Conservation (phyloP, 2,329 filamentous ascomycete genomes). For the Hypoxylon sp. region DNA sequence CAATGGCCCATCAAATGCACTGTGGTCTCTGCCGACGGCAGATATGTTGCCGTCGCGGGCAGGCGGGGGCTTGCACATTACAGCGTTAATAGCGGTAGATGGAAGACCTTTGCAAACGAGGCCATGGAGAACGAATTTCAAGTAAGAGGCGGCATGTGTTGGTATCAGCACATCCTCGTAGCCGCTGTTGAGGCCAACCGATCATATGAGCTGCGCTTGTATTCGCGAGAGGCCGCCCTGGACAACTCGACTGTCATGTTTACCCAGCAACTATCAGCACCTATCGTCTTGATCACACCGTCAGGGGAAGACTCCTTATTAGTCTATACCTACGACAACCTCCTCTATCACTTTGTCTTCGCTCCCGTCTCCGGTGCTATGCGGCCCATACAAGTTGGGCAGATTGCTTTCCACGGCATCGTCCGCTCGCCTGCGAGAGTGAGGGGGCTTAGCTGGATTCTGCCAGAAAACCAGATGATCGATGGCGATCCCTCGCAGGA, state of each 20-base stretch:
- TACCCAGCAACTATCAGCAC: conserved; percentile 78
- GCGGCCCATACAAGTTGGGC: conserved; percentile 89
- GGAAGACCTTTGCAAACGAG: conserved; percentile 90
- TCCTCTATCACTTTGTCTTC: conserved; percentile 94
- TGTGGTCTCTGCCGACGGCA: conserved; percentile 88
- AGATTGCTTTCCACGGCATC: conserved; percentile 97
- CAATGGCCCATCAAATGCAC: conserved; percentile 93
- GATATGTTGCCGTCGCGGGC: conserved; percentile 96
- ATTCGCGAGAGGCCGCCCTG: conserved; percentile 83
- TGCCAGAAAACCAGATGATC: conserved; percentile 87
- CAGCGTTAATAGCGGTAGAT: conserved; percentile 90
- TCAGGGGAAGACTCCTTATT: conserved; percentile 94
- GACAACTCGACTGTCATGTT: conserved; percentile 78
- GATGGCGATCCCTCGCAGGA: conserved; percentile 96
- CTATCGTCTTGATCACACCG: conserved; percentile 87
- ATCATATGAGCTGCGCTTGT: conserved; percentile 87
- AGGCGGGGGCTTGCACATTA: conserved; percentile 92
- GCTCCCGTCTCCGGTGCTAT: conserved; percentile 73
- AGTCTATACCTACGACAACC: conserved; percentile 96
- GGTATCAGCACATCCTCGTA: conserved; percentile 95
- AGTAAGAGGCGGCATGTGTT: conserved; percentile 96
- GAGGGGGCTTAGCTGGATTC: conserved; percentile 91
- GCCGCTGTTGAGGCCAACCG: conserved; percentile 88
- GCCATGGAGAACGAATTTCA: conserved; percentile 88
- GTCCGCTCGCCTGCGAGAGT: conserved; percentile 92